Percentiles rank a stretch among this genome's conserved stretches.
Conservation (phyloP, 140 eudicot species). For the Cichorium intybus region DNA sequence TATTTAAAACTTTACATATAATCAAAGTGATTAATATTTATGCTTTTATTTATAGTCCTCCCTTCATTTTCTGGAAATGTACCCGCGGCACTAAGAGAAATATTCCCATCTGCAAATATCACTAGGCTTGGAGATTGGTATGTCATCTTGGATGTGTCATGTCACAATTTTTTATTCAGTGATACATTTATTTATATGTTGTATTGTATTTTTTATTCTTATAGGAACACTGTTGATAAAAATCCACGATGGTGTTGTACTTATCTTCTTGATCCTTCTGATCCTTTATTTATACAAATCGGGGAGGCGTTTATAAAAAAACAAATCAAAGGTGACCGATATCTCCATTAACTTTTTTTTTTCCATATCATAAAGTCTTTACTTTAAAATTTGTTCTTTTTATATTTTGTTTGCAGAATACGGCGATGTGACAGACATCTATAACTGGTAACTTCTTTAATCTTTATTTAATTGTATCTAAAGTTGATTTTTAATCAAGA, state of each 20-base stretch:
- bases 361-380: neutral
- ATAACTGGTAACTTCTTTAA: slow-evolving; percentile 67
- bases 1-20: neutral
- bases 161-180: neutral
- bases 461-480: neutral
- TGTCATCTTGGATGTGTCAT: neutral
- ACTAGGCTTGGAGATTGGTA: slow-evolving; percentile 94
- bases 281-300: slow-evolving; percentile 76
- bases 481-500: neutral
- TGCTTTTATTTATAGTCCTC: slow-evolving; percentile 57
- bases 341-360: neutral
- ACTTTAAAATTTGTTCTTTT: neutral
- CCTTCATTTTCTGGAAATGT: slow-evolving; percentile 98
- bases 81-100: slow-evolving; percentile 76
- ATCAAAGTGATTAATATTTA: neutral
- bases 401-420: slow-evolving; percentile 58
- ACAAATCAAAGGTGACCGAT: slow-evolving; percentile 61
- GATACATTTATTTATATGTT: slow-evolving; percentile 9
- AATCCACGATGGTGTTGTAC: slow-evolving; percentile 97
- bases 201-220: slow-evolving; percentile 3
- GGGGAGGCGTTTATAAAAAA: slow-evolving; percentile 82
- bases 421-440: slow-evolving; percentile 91
- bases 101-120: slow-evolving; percentile 81
- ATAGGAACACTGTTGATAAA: slow-evolving; percentile 84
- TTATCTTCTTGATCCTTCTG: slow-evolving; percentile 92